Evolutionary conservation across 2,329 filamentous ascomycete genomes (phyloP).

Genomic region (Xylariales sp.): DNA sequence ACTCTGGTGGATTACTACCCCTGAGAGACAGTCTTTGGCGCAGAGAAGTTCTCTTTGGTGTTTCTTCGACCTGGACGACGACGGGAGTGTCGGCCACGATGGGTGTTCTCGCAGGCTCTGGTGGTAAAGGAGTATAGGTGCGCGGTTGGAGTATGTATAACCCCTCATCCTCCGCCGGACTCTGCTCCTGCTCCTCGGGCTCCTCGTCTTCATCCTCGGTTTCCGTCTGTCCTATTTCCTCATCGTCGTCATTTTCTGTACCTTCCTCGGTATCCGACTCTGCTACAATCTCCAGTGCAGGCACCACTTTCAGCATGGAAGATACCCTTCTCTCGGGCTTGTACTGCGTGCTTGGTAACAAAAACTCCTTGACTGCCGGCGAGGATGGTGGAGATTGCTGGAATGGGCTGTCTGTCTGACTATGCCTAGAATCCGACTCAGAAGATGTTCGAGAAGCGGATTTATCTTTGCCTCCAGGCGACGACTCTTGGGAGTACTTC

Average conservation of each 20-base stretch:
- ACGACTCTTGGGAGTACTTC: slow-evolving; percentile 7
- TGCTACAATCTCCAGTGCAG: slow-evolving; percentile 13
- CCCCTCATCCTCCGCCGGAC: slow-evolving; percentile 29
- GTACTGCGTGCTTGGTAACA: slow-evolving; percentile 23
- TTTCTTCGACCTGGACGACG: slow-evolving; percentile 7
- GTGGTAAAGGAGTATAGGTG: slow-evolving; percentile 51
- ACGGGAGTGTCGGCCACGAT: slow-evolving; percentile 20
- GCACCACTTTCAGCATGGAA: slow-evolving; percentile 11
- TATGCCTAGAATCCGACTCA: slow-evolving; percentile 11
- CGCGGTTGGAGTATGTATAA: slow-evolving; percentile 53
- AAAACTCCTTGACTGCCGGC: slow-evolving; percentile 18
- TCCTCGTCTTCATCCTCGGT: slow-evolving; percentile 7
- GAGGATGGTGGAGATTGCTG: slow-evolving; percentile 18
- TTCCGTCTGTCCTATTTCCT: slow-evolving; percentile 14
- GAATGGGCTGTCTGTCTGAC: slow-evolving; percentile 16
- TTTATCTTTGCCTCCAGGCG: slow-evolving; percentile 12
- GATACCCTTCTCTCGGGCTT: slow-evolving; percentile 12
- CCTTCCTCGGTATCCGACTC: slow-evolving; percentile 15
- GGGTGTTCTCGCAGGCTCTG: slow-evolving; percentile 44
- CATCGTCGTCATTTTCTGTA: too few relatives aligned
- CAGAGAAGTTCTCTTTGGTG: slow-evolving; percentile 39
- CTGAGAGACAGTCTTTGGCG: slow-evolving; percentile 52
- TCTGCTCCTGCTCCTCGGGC: slow-evolving; percentile 1
- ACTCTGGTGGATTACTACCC: slow-evolving; percentile 42
- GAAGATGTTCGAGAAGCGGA: slow-evolving; percentile 15